Percentiles rank a stretch among this genome's conserved stretches.
phyloP scores from a whole-genome alignment of 2,329 filamentous ascomycete species.

The Ophiognomonia clavigignenti-juglandacearum region DNA sequence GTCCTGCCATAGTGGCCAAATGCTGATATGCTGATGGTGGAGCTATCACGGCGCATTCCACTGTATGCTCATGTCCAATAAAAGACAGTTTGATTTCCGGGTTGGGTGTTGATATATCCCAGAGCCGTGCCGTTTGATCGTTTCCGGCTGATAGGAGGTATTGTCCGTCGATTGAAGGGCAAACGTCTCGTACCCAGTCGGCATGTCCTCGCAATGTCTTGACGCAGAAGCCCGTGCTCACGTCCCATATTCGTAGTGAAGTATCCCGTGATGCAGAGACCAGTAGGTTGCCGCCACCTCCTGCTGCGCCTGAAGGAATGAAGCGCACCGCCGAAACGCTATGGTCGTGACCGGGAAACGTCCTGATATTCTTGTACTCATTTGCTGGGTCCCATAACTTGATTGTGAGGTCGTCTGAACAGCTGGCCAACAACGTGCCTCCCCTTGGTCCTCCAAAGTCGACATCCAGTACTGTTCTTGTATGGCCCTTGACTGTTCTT shows the following conservation, averaged over 20 bases:
- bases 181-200: constrained; percentile 89
- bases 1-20: constrained; percentile 69
- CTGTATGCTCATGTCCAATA: constrained; percentile 78
- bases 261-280: constrained; percentile 84
- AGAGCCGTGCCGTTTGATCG: constrained; percentile 76
- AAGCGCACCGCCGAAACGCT: constrained; percentile 86
- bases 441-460: constrained; percentile 85
- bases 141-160: constrained; percentile 80
- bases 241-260: constrained; percentile 85
- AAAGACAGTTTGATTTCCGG: constrained; percentile 74
- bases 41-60: constrained; percentile 84
- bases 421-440: constrained; percentile 72
- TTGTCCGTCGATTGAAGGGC: constrained; percentile 75
- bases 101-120: constrained; percentile 69
- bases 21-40: constrained; percentile 74
- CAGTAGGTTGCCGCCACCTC: constrained; percentile 77
- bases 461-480: constrained; percentile 79
- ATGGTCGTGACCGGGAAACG: constrained; percentile 86
- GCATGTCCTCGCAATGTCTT: constrained; percentile 83
- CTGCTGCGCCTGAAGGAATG: constrained; percentile 76
- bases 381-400: constrained; percentile 92
- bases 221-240: constrained; percentile 86
- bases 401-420: constrained; percentile 85
- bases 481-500: constrained; percentile 86
- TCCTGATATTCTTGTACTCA: constrained; percentile 93